Base-by-base conservation (phyloP, 2,329 filamentous ascomycete species). In the Cladosporium sp. region DNA sequence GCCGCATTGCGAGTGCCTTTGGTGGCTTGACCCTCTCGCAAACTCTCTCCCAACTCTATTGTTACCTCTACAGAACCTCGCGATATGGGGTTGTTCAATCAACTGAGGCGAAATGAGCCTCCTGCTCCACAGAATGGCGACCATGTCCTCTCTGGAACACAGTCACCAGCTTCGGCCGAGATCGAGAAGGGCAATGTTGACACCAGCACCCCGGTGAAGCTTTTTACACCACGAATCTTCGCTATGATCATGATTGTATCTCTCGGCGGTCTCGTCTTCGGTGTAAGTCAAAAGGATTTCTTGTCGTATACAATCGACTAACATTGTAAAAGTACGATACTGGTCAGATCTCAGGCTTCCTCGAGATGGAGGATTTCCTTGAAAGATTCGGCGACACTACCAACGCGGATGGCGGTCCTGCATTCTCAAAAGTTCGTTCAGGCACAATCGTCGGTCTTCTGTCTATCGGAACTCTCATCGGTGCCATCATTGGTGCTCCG, bases 391-490 rank as follows among this genome's bases (percentile, higher is more conserved):
- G 84, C 34, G 74, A 82, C 51, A 68, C 57, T 36, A 54, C 49
- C 34, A 28, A 55, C 21, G 34, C 15, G 3, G 21, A 55, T 4
- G 60, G 60, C 24, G 69, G 73, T 49, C 38, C 54, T 38, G 70
- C 74, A 24, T 90, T 90, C 76, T 83, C 81, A 64, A 83, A 88
- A 21, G 84, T 82, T 6, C 82, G 87, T 64, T 86, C 88, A 70
- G 88, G 88, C 60, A 85, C 86, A 18, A 87, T 90, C 66, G 85
- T 87, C 64, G 87, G 85, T 70, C 80, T 90, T n/a, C 69, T 79
- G 18, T 85, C 85, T 14, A 80, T 87, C 61, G 87, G 87, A 26
- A 85, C 84, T 26, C 76, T 89, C 30, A 71, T 88, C 36, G 87
- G 87, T 55, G 85, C 86, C 64, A 76, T 89, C 8, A 71, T 82